phyloP scores from a whole-genome alignment of 2,329 filamentous ascomycete species.

The Exophiala sideris region DNA sequence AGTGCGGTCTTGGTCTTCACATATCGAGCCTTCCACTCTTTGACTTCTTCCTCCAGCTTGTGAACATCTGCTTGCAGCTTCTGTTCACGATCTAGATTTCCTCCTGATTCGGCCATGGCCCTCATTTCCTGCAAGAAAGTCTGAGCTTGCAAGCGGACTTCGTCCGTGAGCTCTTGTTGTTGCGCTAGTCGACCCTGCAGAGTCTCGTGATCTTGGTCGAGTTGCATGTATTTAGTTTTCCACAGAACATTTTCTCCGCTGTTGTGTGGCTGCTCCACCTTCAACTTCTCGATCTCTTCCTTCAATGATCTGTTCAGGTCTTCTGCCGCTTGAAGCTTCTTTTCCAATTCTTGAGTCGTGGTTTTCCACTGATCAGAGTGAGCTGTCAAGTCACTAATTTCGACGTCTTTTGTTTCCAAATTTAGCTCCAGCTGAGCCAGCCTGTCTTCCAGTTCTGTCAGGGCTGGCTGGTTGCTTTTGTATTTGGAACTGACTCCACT shows the following conservation, averaged over 20 bases:
- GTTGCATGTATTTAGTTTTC: conserved; percentile 55
- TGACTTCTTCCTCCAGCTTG: conserved; percentile 75
- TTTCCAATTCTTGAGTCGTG: conserved; percentile 65
- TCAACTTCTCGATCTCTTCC: conserved; percentile 63
- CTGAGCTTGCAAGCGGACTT: conserved; percentile 79
- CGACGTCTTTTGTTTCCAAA: conserved; percentile 68
- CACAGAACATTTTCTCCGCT: conserved; percentile 35
- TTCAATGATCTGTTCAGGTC: conserved; percentile 75
- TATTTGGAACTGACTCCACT: conserved; percentile 57
- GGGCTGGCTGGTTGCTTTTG: conserved; percentile 74
- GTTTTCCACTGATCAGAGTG: conserved; percentile 61
- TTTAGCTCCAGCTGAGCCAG: conserved; percentile 67
- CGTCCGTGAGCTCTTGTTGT: conserved; percentile 79
- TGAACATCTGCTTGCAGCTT: conserved; percentile 72
- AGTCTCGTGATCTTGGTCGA: conserved; percentile 63
- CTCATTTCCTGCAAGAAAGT: conserved; percentile 88
- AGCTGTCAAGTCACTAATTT: conserved; percentile 50
- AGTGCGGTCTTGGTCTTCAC: conserved; percentile 84
- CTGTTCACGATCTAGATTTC: conserved; percentile 77
- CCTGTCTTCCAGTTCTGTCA: conserved; percentile 71
- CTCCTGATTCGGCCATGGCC: conserved; percentile 73
- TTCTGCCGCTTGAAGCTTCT: conserved; percentile 69
- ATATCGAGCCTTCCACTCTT: conserved; percentile 87
- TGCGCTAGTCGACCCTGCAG: conserved; percentile 63
- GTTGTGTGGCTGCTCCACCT: conserved; percentile 16